A percentile compares a stretch with the other conserved stretches of the same genome.
These are phyloP conservation scores for Scleroderma bovista DNA, from an alignment of 768 basidiomycete species.

Conservation along the genomic window DNA sequence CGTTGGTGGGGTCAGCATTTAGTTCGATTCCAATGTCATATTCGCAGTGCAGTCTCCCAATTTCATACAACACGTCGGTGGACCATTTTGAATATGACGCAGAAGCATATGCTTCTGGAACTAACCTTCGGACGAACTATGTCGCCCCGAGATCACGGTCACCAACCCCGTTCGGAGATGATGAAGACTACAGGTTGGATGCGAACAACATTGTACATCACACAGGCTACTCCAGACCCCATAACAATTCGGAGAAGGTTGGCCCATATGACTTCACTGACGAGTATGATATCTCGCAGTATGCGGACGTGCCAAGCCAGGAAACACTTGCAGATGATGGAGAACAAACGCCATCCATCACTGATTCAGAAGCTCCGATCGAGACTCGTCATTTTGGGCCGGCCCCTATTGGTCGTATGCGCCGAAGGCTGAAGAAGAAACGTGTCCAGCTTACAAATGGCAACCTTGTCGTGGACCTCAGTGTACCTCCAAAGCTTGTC, in stretches of 20 bases:
- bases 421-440: conserved; percentile 74
- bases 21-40: conserved; percentile 10
- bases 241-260: conserved; percentile 22
- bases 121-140: conserved; percentile 43
- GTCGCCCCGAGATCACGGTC: conserved; percentile 62
- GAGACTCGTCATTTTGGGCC: conserved; percentile 86
- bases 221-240: conserved; percentile 34
- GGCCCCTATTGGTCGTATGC: conserved; percentile 72
- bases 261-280: conserved; percentile 2
- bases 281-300: conserved; percentile 29
- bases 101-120: conserved; percentile 66
- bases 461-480: conserved; percentile 79
- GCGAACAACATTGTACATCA: conserved; percentile 54
- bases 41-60: conserved; percentile 23
- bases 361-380: conserved; percentile 47
- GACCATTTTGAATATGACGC: conserved; percentile 62
- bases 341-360: conserved; percentile 22
- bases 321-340: conserved; percentile 16
- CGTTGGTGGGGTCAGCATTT: conserved; percentile 22
- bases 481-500: conserved; percentile 80
- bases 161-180: conserved; percentile 68
- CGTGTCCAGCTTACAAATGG: conserved; percentile 82
- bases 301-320: conserved; percentile 19
- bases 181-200: conserved; percentile 62
- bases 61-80: conserved; percentile 29